Conservation (phyloP, 1,284 basidiomycete species). For the Leucoagaricus sp. region DNA sequence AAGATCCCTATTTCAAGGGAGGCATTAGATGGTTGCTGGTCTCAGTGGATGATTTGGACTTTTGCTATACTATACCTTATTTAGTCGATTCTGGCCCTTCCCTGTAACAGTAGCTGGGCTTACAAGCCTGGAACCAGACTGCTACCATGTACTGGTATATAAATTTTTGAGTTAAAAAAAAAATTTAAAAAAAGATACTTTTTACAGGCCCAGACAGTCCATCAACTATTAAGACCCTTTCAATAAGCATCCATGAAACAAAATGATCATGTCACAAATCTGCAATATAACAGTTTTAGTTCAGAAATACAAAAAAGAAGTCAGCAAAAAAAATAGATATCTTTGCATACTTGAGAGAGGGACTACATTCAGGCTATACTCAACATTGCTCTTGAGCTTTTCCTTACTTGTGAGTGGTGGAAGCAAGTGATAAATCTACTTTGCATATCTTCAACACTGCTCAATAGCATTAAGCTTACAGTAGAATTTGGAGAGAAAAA, state of each 20-base stretch:
- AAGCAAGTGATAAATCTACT: slow-evolving; percentile 17
- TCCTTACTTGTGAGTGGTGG: slow-evolving; percentile 18
- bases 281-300: not conserved
- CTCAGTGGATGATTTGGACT: no score
- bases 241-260: slow-evolving; percentile 14
- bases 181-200: no score
- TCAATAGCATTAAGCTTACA: slow-evolving; percentile 28
- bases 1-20: no score
- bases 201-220: slow-evolving; percentile 18
- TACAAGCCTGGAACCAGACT: no score
- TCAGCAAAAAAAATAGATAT: not conserved
- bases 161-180: no score
- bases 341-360: slow-evolving; percentile 16
- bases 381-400: slow-evolving; percentile 18
- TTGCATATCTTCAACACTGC: slow-evolving; percentile 29
- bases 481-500: slow-evolving; percentile 30
- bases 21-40: no score
- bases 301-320: not conserved
- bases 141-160: no score
- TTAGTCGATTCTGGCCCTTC: no score
- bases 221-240: slow-evolving; percentile 7
- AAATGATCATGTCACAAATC: slow-evolving; percentile 12
- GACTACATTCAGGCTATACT: slow-evolving; percentile 14
- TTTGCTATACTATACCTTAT: no score
- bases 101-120: no score